Evolutionary conservation across 257 asterid genomes (phyloP).

Genomic region (Rehmannia glutinosa): DNA sequence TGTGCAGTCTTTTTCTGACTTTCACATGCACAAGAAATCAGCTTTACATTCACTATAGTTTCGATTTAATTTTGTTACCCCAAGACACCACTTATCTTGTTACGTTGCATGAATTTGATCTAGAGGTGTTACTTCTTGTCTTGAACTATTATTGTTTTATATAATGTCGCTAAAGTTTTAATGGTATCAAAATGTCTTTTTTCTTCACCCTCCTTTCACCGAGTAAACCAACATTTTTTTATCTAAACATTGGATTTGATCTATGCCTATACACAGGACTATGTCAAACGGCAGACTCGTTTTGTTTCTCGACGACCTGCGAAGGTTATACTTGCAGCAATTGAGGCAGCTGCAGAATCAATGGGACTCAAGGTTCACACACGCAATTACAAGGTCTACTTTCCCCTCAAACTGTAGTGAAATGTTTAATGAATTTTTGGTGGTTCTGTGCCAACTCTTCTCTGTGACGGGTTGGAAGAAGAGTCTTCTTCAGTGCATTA

Average conservation of each 20-base stretch:
- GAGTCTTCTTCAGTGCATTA: not conserved
- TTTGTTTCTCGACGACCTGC: slow-evolving; percentile 93
- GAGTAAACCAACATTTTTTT: not conserved
- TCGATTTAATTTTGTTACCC: not conserved
- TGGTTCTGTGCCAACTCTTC: not conserved
- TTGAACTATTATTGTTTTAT: not conserved
- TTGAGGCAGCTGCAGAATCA: slow-evolving; percentile 77
- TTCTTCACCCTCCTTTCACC: not conserved
- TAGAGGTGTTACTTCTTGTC: not conserved
- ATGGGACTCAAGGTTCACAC: slow-evolving; percentile 83
- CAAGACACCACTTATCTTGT: not conserved
- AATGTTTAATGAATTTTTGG: not conserved
- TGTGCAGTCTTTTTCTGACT: no score
- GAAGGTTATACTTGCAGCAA: slow-evolving; percentile 52
- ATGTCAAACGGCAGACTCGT: slow-evolving; percentile 87
- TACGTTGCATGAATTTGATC: not conserved
- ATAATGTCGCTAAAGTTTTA: not conserved
- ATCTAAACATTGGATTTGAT: slow-evolving; percentile 6
- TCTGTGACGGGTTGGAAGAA: not conserved
- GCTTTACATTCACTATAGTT: not conserved
- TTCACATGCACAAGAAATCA: not conserved
- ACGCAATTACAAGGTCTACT: slow-evolving; percentile 69
- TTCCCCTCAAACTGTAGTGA: slow-evolving; percentile 7
- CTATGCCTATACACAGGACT: slow-evolving; percentile 48
- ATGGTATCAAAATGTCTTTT: not conserved